phyloP scores from a whole-genome alignment of 257 asterid genomes.

The Eucommia ulmoides region DNA sequence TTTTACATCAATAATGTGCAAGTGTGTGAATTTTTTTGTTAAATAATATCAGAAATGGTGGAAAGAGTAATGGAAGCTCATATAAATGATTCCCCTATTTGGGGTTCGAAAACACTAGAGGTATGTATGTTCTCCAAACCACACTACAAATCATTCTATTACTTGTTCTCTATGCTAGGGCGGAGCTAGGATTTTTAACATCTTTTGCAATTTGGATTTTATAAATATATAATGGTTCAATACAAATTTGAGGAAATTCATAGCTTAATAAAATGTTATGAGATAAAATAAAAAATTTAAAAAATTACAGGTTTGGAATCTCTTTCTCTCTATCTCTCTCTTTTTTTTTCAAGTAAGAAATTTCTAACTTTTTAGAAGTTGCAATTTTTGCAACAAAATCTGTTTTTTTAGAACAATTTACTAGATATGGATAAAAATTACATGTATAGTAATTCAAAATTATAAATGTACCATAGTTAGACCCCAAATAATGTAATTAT shows the following conservation, averaged over 20 bases:
- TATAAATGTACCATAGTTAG: no score
- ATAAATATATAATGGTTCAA: background rate
- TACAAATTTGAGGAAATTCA: background rate
- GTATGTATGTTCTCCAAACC: slow-evolving; percentile 9
- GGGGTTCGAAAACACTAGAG: slow-evolving; percentile 53
- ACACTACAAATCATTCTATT: background rate
- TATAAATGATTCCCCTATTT: slow-evolving; percentile 26
- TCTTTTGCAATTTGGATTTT: background rate
- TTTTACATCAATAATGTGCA: background rate
- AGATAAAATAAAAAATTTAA: no score
- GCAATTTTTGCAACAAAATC: no score
- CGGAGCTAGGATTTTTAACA: no score
- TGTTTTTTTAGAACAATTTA: no score
- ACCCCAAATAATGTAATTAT: no score
- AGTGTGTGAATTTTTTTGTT: background rate
- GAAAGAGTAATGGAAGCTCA: slow-evolving; percentile 26
- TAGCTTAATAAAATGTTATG: background rate
- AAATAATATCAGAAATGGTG: slow-evolving; percentile 22
- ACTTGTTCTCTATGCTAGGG: background rate
- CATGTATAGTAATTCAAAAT: no score
- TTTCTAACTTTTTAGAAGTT: no score
- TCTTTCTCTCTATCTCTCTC: no score
- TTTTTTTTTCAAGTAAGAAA: no score
- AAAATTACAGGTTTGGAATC: no score
- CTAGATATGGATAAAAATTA: no score